These are phyloP conservation scores for Coemansia sp. DNA, from an alignment of 192 early-diverging fungal genomes.

Conservation along the genomic window DNA sequence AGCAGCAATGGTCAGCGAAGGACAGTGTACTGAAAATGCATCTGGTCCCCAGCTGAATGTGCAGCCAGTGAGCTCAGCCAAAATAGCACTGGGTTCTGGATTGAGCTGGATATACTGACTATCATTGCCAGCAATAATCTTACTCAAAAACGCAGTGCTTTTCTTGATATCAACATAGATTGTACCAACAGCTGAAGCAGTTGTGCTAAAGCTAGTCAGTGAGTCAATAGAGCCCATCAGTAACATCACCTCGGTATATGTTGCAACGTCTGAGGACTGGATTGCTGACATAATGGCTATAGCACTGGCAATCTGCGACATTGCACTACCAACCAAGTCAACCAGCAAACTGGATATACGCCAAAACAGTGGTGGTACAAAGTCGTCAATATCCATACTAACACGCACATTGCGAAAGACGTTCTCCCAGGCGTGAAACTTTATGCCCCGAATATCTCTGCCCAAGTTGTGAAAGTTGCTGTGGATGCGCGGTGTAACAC, in stretches of 20 bases:
- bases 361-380: constrained; percentile 27
- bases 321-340: constrained; percentile 25
- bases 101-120: constrained; percentile 2
- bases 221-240: constrained; percentile 25
- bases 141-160: constrained; percentile 5
- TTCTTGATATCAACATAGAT: not conserved
- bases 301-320: constrained; percentile 57
- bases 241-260: constrained; percentile 14
- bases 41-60: too few species aligned
- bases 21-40: too few species aligned
- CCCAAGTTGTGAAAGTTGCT: constrained; percentile 18
- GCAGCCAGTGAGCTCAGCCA: too few species aligned
- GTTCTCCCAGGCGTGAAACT: constrained; percentile 64
- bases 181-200: not conserved
- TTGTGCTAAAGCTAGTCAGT: constrained; percentile 10
- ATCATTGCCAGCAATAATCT: not conserved
- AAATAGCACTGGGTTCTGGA: not conserved
- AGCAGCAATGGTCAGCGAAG: too few species aligned
- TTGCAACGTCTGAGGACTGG: constrained; percentile 17
- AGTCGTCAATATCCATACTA: constrained; percentile 8
- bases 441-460: constrained; percentile 60
- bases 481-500: constrained; percentile 2
- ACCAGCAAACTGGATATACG: constrained; percentile 12
- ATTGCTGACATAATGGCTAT: constrained; percentile 60
- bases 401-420: constrained; percentile 12